These are phyloP conservation scores for Sarocladiaceae sp. DNA, from an alignment of 2,329 filamentous ascomycete species.

Conservation along the genomic window DNA sequence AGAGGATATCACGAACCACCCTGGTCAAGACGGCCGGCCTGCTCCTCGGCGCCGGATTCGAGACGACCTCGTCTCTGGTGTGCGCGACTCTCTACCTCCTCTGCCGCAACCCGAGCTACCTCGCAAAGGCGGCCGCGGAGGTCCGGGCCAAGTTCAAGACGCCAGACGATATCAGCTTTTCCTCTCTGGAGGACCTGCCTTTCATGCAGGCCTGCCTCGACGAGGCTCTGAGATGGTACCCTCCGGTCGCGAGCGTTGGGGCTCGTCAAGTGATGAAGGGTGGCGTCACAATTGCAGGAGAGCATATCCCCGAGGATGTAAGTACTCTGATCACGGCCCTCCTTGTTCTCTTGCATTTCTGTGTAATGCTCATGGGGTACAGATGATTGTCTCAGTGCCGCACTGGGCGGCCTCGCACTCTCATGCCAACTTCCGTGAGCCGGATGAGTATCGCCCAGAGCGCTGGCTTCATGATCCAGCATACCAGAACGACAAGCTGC, in stretches of 20 bases:
- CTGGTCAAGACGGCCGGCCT: slow-evolving; percentile 14
- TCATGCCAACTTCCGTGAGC: slow-evolving; percentile 23
- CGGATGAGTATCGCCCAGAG: slow-evolving; percentile 30
- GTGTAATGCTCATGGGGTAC: no score
- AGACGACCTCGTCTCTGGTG: slow-evolving; percentile 22
- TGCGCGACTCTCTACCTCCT: slow-evolving; percentile 20
- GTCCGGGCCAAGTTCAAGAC: slow-evolving; percentile 15
- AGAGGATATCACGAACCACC: background rate
- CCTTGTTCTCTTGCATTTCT: no score
- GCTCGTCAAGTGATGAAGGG: slow-evolving; percentile 22
- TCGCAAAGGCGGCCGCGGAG: slow-evolving; percentile 28
- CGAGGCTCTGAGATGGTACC: slow-evolving; percentile 32
- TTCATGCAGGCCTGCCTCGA: slow-evolving; percentile 29
- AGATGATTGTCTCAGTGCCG: slow-evolving; percentile 27
- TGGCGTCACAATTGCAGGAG: slow-evolving; percentile 23
- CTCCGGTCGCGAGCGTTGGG: slow-evolving; percentile 16
- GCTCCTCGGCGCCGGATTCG: slow-evolving; percentile 19
- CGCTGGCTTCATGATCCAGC: slow-evolving; percentile 23
- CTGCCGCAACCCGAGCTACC: slow-evolving; percentile 20
- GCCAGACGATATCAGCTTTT: slow-evolving; percentile 29
- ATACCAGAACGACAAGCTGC: slow-evolving; percentile 18
- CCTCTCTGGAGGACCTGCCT: slow-evolving; percentile 20
- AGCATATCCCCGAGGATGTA: slow-evolving; percentile 23
- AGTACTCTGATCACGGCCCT: no score
- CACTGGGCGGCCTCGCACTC: slow-evolving; percentile 27